These are phyloP conservation scores for Takakia lepidozioides DNA, from an alignment of 225 moss, liverwort and hornwort species.

Conservation along the genomic window DNA sequence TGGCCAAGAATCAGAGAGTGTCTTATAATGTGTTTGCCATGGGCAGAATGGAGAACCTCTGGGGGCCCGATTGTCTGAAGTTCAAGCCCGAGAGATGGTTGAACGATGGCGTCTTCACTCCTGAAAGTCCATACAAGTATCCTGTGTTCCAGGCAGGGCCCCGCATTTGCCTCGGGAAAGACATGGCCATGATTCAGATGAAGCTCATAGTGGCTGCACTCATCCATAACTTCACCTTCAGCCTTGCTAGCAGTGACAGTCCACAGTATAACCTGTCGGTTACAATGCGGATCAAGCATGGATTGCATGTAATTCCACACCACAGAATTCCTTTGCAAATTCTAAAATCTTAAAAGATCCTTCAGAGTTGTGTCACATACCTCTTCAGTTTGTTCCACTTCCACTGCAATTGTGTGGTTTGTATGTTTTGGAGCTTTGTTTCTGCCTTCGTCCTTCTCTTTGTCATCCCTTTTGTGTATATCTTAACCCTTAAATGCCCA, in stretches of 20 bases:
- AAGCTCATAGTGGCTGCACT: slow-evolving; percentile 18
- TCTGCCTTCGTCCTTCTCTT: too few species aligned
- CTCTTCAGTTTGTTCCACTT: too few species aligned
- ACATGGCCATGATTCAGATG: slow-evolving; percentile 16
- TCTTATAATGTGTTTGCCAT: slow-evolving; percentile 14
- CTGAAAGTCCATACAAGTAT: slow-evolving; percentile 19
- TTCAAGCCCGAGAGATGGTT: slow-evolving; percentile 24
- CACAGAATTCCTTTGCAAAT: neutral
- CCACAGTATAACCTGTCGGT: slow-evolving; percentile 2
- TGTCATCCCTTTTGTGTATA: too few species aligned
- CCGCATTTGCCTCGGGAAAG: slow-evolving; percentile 20
- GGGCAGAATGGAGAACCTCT: slow-evolving; percentile 12
- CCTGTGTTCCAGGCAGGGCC: slow-evolving; percentile 32
- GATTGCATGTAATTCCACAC: slow-evolving; percentile 4
- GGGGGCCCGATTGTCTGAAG: slow-evolving; percentile 13
- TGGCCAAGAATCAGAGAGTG: neutral
- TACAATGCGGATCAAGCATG: slow-evolving; percentile 2
- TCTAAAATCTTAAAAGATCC: too few species aligned
- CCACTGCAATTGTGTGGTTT: too few species aligned
- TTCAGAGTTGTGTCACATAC: too few species aligned
- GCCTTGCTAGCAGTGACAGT: neutral
- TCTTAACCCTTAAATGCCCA: too few species aligned
- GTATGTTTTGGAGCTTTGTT: too few species aligned
- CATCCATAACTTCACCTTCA: slow-evolving; percentile 5
- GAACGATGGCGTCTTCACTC: slow-evolving; percentile 14